phyloP scores from a whole-genome alignment of 2,329 filamentous ascomycete species.

The Arachnopeziza araneosa region DNA sequence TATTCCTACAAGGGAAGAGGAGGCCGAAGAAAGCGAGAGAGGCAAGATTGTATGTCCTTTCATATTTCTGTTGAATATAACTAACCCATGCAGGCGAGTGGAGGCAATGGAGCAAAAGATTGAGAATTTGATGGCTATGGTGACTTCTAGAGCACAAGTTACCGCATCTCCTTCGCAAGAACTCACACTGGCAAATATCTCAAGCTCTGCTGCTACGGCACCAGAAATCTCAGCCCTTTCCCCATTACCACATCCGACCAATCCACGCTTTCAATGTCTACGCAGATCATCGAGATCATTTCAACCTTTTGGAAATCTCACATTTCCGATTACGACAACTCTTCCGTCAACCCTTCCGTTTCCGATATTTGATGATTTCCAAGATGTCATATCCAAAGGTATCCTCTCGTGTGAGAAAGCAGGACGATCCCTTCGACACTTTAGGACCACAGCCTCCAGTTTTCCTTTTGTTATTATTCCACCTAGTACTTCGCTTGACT shows the following conservation, averaged over 20 bases:
- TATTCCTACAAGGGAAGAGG: slow-evolving; percentile 44
- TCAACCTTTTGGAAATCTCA: slow-evolving; percentile 17
- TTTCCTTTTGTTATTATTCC: slow-evolving; percentile 24
- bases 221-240: neutral
- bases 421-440: slow-evolving; percentile 13
- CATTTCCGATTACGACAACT: neutral
- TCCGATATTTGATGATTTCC: slow-evolving; percentile 33
- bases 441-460: slow-evolving; percentile 4
- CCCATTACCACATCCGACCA: neutral
- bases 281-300: neutral
- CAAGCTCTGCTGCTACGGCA: neutral
- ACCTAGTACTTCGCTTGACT: slow-evolving; percentile 41
- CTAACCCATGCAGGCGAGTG: slow-evolving; percentile 20
- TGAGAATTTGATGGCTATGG: slow-evolving; percentile 17
- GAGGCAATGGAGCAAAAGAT: slow-evolving; percentile 31
- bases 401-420: slow-evolving; percentile 14
- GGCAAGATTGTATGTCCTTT: slow-evolving; percentile 26
- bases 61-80: neutral
- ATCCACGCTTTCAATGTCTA: neutral
- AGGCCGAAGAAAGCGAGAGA: slow-evolving; percentile 43
- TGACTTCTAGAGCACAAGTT: neutral
- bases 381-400: slow-evolving; percentile 14
- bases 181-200: neutral
- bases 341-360: neutral
- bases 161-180: neutral